A percentile compares a stretch with the other conserved stretches of the same genome.
These are phyloP conservation scores for Pseudocercospora macadamiae DNA, from an alignment of 2,329 filamentous ascomycete species.

Conservation along the genomic window DNA sequence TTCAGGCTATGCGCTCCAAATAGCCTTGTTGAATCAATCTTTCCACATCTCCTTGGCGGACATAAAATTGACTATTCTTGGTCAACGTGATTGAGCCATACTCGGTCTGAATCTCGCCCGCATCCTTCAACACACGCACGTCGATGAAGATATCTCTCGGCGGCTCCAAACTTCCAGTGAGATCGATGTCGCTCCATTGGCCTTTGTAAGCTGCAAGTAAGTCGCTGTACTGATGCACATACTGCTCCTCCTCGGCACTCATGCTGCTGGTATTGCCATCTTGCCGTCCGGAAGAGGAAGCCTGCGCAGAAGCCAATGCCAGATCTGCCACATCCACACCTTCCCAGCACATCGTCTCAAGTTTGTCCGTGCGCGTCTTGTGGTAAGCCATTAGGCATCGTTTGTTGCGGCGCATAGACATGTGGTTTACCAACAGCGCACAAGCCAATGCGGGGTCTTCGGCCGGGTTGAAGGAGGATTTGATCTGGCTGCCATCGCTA, in stretches of 20 bases:
- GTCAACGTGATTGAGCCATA: conserved; percentile 97
- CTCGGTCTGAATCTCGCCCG: conserved; percentile 97
- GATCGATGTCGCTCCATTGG: conserved; percentile 96
- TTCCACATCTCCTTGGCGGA: conserved; percentile 93
- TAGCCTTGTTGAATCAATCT: conserved; percentile 92
- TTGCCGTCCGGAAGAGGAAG: conserved; percentile 34
- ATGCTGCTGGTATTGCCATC: conserved; percentile 47
- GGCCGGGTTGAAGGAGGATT: conserved; percentile 81
- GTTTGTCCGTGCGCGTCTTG: conserved; percentile 82
- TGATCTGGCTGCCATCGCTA: conserved; percentile 41
- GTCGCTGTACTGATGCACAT: conserved; percentile 88
- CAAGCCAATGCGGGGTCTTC: conserved; percentile 83
- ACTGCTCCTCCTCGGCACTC: conserved; percentile 95
- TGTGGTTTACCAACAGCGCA: conserved; percentile 86
- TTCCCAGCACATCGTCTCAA: conserved; percentile 92
- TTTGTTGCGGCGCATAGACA: conserved; percentile 95
- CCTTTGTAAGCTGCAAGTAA: conserved; percentile 95
- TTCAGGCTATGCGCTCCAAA: conserved; percentile 82
- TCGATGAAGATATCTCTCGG: conserved; percentile 97
- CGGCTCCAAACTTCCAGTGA: conserved; percentile 90
- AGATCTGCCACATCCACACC: conserved; percentile 80
- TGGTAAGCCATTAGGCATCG: conserved; percentile 94
- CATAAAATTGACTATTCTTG: conserved; percentile 98
- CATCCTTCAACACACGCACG: conserved; percentile 92
- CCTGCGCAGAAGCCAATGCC: conserved; percentile 52